Percentiles rank a stretch among this genome's conserved stretches.
Evolutionary conservation across 495 filamentous ascomycete genomes (phyloP).

Genomic region (Podospora fimiseda): DNA sequence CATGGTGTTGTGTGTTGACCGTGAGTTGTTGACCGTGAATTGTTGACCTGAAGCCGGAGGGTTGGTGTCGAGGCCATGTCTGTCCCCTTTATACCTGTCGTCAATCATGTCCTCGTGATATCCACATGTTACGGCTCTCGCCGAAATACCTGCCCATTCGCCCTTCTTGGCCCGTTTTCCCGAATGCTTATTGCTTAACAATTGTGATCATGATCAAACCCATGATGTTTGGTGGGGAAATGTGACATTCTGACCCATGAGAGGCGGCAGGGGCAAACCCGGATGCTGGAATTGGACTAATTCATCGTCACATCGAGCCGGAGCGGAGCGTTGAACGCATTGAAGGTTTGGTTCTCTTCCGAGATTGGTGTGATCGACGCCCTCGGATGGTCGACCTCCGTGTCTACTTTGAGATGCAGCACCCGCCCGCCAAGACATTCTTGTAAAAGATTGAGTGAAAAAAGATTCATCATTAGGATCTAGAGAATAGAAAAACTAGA

Average conservation of each 20-base stretch:
- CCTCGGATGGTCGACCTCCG: slow-evolving; percentile 17
- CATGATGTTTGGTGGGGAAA: slow-evolving; percentile 2
- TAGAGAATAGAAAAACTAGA: too few species aligned
- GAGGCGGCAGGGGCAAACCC: slow-evolving; percentile 13
- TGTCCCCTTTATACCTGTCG: not conserved
- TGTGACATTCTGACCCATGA: slow-evolving; percentile 8
- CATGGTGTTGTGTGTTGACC: slow-evolving; percentile 25
- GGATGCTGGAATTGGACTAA: slow-evolving; percentile 19
- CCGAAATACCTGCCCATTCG: not conserved
- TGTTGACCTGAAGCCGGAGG: too few species aligned
- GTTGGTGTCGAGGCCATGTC: not conserved
- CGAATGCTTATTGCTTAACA: not conserved
- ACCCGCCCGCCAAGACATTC: slow-evolving; percentile 3
- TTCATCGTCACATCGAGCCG: slow-evolving; percentile 9
- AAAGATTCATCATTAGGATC: too few species aligned
- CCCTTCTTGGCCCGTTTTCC: not conserved
- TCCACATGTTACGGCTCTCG: slow-evolving; percentile 6
- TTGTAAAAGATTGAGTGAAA: not conserved
- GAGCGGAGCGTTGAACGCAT: not conserved
- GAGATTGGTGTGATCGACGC: not conserved
- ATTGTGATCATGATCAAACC: slow-evolving; percentile 7
- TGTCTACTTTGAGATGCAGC: slow-evolving; percentile 3
- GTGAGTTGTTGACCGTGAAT: too few species aligned
- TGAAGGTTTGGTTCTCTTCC: not conserved
- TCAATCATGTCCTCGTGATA: not conserved